phyloP scores from a whole-genome alignment of 2,329 filamentous ascomycete genomes.

The Fusarium sp. region DNA sequence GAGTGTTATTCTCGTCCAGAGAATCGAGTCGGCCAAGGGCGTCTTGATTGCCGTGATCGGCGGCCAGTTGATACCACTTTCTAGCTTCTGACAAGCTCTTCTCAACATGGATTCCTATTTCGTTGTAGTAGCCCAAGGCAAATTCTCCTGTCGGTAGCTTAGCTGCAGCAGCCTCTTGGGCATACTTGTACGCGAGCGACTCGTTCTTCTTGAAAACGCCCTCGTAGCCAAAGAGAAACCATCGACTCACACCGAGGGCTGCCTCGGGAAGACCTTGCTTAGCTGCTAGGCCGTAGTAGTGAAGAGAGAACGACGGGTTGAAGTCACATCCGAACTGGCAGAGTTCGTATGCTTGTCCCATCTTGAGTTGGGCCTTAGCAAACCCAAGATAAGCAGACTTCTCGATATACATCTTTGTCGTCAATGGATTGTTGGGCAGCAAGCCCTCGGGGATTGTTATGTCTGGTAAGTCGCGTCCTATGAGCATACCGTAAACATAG shows the following conservation, averaged over 20 bases:
- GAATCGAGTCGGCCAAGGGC: conserved; percentile 84
- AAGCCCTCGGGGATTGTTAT: conserved; percentile 78
- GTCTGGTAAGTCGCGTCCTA: conserved; percentile 90
- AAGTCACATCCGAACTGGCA: conserved; percentile 95
- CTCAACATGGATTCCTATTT: conserved; percentile 93
- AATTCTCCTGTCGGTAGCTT: conserved; percentile 93
- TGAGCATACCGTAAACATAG: conserved; percentile 94
- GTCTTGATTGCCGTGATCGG: conserved; percentile 91
- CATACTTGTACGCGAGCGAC: conserved; percentile 89
- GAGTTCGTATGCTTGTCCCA: conserved; percentile 95
- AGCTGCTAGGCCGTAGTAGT: conserved; percentile 94
- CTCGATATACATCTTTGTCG: conserved; percentile 88
- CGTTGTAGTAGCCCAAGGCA: conserved; percentile 95
- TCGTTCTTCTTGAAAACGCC: conserved; percentile 95
- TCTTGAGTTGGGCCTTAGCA: conserved; percentile 94
- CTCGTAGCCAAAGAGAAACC: conserved; percentile 97
- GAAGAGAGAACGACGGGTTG: conserved; percentile 88
- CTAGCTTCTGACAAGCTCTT: conserved; percentile 84
- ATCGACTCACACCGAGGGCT: conserved; percentile 95
- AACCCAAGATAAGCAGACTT: conserved; percentile 97
- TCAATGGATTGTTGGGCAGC: conserved; percentile 75
- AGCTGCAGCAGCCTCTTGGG: conserved; percentile 81
- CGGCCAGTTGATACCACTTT: conserved; percentile 90
- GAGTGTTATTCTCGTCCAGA: conserved; percentile 80
- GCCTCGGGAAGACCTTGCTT: conserved; percentile 93